phyloP scores from a whole-genome alignment of 2,329 filamentous ascomycete species.

The Xylariaceae sp. region DNA sequence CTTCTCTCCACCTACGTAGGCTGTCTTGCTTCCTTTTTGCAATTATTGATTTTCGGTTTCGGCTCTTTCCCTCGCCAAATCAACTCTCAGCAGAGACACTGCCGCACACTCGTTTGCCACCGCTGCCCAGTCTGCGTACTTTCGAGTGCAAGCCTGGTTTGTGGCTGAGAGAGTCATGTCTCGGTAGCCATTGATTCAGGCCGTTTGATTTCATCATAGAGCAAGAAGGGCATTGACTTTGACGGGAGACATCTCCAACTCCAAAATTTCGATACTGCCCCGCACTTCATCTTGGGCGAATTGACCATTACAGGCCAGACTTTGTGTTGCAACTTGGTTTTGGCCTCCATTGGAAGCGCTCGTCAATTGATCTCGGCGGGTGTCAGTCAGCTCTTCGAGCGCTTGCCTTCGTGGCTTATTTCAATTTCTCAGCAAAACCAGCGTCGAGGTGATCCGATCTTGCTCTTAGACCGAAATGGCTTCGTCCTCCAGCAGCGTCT shows the following conservation, averaged over 20 bases:
- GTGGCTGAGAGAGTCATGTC: conserved; percentile 2
- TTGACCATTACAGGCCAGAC: too few relatives aligned
- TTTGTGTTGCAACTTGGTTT: too few relatives aligned
- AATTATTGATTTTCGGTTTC: not conserved
- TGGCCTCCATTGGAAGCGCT: too few relatives aligned
- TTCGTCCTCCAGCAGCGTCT: conserved; percentile 1
- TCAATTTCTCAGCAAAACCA: not conserved
- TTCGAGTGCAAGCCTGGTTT: not conserved
- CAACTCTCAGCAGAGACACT: conserved; percentile 3
- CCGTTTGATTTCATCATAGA: too few relatives aligned
- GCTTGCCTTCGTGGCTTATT: not conserved
- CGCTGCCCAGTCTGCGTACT: not conserved
- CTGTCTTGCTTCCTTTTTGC: not conserved
- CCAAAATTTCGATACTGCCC: too few relatives aligned
- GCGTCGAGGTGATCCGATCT: not conserved
- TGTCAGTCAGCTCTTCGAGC: too few relatives aligned
- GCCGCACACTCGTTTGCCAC: conserved; percentile 12
- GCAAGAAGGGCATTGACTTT: not conserved
- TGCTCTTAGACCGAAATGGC: conserved; percentile 8
- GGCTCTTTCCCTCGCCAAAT: not conserved
- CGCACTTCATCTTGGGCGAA: too few relatives aligned
- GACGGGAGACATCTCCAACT: not conserved
- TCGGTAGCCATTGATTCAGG: not conserved
- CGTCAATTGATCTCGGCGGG: too few relatives aligned
- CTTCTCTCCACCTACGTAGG: not conserved